These are phyloP conservation scores for Ascoidea tarda DNA, from an alignment of 805 yeast species.

Conservation along the genomic window DNA sequence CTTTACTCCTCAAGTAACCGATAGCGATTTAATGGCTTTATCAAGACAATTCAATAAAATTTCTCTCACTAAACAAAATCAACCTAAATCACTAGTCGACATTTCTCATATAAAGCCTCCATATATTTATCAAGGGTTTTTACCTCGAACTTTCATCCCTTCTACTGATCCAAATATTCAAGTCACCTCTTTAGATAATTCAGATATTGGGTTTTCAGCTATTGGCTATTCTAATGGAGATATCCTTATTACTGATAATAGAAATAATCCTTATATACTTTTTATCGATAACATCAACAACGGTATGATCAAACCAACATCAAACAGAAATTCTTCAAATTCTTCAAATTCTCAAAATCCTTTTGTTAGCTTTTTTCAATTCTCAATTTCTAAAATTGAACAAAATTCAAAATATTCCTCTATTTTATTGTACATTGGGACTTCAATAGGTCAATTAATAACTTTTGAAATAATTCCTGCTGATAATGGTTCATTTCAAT, in stretches of 20 bases:
- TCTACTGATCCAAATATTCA: constrained; percentile 25
- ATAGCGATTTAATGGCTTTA: constrained; percentile 12
- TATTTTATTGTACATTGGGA: constrained; percentile 63
- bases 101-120: constrained; percentile 39
- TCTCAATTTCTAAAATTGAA: constrained; percentile 56
- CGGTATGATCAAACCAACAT: constrained; percentile 14
- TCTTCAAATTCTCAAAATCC: constrained; percentile 13
- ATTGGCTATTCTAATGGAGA: constrained; percentile 69
- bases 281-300: constrained; percentile 22
- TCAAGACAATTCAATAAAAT: constrained; percentile 9
- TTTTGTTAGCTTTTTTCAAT: constrained; percentile 47
- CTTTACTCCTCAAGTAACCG: constrained; percentile 21
- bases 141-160: constrained; percentile 37
- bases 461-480: constrained; percentile 54
- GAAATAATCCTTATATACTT: constrained; percentile 63
- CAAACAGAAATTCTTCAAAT: constrained; percentile 4
- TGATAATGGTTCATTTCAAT: constrained; percentile 41
- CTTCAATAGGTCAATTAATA: constrained; percentile 57
- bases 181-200: constrained; percentile 50
- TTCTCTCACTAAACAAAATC: constrained; percentile 1
- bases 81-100: constrained; percentile 23
- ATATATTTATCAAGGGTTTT: constrained; percentile 40
- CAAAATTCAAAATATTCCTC: constrained; percentile 52
- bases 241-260: constrained; percentile 57
- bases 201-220: constrained; percentile 66